These are phyloP conservation scores for Senecio squalidus DNA, from an alignment of 140 eudicot species.

Conservation along the genomic window DNA sequence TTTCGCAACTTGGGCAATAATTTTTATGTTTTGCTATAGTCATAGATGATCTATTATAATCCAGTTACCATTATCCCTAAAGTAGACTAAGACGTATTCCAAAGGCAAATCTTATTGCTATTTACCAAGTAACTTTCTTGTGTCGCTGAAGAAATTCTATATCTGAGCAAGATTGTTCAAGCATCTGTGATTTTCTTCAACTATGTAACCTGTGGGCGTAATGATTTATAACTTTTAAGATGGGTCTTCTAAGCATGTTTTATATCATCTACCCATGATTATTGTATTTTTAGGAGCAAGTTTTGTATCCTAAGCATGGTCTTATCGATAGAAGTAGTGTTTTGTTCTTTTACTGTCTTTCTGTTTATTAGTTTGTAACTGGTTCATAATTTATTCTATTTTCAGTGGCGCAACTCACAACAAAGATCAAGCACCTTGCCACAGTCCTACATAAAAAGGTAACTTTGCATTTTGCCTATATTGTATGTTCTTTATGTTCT, in stretches of 20 bases:
- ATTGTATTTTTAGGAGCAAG: neutral
- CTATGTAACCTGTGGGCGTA: no score
- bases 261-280: no score
- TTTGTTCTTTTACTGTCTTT: neutral
- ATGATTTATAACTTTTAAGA: no score
- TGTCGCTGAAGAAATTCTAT: no score
- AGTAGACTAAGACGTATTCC: no score
- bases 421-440: conserved; percentile 74
- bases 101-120: no score
- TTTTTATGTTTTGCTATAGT: neutral
- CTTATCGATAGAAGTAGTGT: neutral
- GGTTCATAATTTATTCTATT: no score
- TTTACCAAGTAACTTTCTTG: no score
- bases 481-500: neutral
- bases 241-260: no score
- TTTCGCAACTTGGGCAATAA: neutral
- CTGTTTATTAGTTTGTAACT: neutral
- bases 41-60: no score
- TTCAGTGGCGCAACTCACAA: conserved; percentile 87
- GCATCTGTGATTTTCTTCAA: no score
- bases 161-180: no score
- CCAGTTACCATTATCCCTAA: neutral
- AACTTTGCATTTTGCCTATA: neutral
- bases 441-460: conserved; percentile 79
- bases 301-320: neutral